Conservation (phyloP, 352 stramenopile genomes). For the Globisporangium takayamanum region DNA sequence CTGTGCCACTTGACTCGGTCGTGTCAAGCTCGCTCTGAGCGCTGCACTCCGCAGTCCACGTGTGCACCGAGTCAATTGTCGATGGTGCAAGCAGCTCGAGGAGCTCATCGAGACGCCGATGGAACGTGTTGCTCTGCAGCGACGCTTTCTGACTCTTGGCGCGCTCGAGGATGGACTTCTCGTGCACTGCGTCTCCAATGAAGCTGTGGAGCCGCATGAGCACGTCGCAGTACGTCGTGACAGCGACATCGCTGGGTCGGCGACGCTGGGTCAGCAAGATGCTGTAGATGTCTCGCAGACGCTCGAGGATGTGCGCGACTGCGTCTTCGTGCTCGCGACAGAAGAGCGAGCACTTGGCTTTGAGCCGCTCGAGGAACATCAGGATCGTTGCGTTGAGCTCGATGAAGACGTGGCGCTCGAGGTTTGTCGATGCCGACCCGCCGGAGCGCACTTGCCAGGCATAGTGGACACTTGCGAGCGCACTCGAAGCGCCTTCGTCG, state of each 20-base stretch:
- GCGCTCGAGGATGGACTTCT: not conserved
- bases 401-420: not conserved
- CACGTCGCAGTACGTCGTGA: not conserved
- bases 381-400: not conserved
- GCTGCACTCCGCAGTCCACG: not conserved
- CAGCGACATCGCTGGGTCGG: not conserved
- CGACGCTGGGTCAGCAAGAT: not conserved
- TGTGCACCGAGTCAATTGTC: not conserved
- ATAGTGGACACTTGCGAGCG: too few species aligned
- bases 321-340: not conserved
- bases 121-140: constrained; percentile 1
- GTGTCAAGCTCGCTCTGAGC: not conserved
- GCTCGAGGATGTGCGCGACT: not conserved
- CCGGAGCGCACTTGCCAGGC: too few species aligned
- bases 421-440: too few species aligned
- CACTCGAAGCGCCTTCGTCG: too few species aligned
- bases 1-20: too few species aligned
- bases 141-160: constrained; percentile 2
- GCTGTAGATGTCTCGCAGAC: not conserved
- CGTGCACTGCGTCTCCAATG: not conserved
- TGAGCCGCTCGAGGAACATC: too few species aligned
- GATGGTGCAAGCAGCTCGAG: not conserved
- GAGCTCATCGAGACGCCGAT: not conserved
- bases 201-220: not conserved
- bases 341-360: too few species aligned